Base-by-base conservation (phyloP, 495 filamentous ascomycete genomes). In the Penicillium malachiteum region DNA sequence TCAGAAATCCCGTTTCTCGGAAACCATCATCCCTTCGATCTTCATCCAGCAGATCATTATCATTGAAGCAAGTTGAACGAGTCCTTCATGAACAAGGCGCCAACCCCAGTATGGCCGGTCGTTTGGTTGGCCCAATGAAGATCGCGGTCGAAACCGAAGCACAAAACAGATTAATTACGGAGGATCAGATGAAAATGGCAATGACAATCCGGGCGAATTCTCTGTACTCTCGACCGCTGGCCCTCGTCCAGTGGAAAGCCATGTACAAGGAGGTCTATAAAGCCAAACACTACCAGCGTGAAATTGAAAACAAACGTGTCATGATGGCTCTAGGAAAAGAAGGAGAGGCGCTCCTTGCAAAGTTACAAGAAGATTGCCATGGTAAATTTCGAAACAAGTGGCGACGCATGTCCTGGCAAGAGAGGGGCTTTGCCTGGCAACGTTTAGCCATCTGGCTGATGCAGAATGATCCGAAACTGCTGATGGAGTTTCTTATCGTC, bases 401-500 rank as follows among this genome's bases (percentile, higher is more conserved):
- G 83, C 56, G 64, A 3, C 38, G 32, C 18, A 47, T 75, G 38
- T 21, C 61, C 11, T 59, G 50, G 14, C 10, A 47, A 2, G 56
- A 38, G 13, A 80, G 77, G 37, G 56, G 67, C 33, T 38, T 10
- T 18, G 52, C 63, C 35, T 89, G 85, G 86, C 70, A 72, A 33
- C 58, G 71, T 3, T 52, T 84, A 21, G 81, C 87, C 49, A 66
- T 82, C 14, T 76, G 74, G 62, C 64, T 82, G 26, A 58, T 89
- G 26, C 59, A 72, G n/a, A 71, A 76, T 46, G 66, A 68, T 30
- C 79, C 78, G 0, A 57, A 69, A 16, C 55, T 63, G 32, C 64
- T 79, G 3, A 63, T 79, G 30, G 64, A 71, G 11, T 77, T 87
- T 47, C 60, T 89, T 6, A 56, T 74, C 38, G 64, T 68, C 13